Percentiles rank a stretch among this genome's conserved stretches.
phyloP scores from a whole-genome alignment of 352 stramenopile species.

The Phytopythium delawarense region DNA sequence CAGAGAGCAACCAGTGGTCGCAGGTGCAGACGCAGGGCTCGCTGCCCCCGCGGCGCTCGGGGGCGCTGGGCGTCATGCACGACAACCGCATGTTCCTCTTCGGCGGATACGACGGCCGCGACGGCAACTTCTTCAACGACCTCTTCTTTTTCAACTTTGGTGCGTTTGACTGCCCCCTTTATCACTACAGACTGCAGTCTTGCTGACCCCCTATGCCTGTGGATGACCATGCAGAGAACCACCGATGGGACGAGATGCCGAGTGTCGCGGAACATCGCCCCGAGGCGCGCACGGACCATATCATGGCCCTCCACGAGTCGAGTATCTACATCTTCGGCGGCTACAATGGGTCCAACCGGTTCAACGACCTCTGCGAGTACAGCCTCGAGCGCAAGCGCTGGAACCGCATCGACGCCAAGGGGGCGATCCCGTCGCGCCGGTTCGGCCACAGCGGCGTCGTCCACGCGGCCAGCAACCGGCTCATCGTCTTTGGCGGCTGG shows the following conservation, averaged over 20 bases:
- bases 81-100: constrained; percentile 88
- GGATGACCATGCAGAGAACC: constrained; percentile 17
- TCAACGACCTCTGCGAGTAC: constrained; percentile 83
- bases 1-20: constrained; percentile 57
- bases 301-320: constrained; percentile 75
- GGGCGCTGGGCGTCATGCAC: constrained; percentile 74
- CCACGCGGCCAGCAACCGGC: constrained; percentile 52
- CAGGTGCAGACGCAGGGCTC: constrained; percentile 62
- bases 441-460: constrained; percentile 86
- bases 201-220: neutral
- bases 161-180: constrained; percentile 9
- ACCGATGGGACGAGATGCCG: constrained; percentile 78
- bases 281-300: constrained; percentile 81
- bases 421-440: constrained; percentile 50
- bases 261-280: constrained; percentile 53
- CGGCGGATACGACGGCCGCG: constrained; percentile 85
- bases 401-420: constrained; percentile 40
- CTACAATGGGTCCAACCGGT: constrained; percentile 81
- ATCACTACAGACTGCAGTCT: neutral
- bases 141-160: constrained; percentile 87
- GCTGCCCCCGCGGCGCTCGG: constrained; percentile 67
- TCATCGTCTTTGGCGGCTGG: constrained; percentile 87
- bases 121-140: constrained; percentile 90
- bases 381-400: constrained; percentile 54
- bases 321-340: constrained; percentile 87